Conservation (phyloP, 768 basidiomycete genomes). For the Tulasnella sp. region DNA sequence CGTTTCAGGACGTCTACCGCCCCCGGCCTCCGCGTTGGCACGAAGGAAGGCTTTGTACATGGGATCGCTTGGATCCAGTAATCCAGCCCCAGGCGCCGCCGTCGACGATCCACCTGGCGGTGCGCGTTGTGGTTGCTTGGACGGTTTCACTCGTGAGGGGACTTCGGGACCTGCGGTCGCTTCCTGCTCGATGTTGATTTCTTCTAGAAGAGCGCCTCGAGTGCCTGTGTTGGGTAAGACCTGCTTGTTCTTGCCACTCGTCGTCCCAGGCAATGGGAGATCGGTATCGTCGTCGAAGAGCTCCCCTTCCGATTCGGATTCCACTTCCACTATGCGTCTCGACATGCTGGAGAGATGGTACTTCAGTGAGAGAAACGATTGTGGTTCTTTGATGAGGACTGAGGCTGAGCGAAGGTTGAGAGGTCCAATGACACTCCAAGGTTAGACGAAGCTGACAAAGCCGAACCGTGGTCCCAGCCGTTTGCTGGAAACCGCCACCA, state of each 20-base stretch:
- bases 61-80: slow-evolving; percentile 1
- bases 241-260: background rate
- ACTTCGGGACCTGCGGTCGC: background rate
- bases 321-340: slow-evolving; percentile 35
- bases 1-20: background rate
- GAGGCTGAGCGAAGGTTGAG: background rate
- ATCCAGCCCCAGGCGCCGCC: background rate
- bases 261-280: slow-evolving; percentile 52
- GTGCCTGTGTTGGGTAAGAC: slow-evolving; percentile 52
- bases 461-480: background rate
- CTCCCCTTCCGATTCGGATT: slow-evolving; percentile 33
- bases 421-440: background rate
- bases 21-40: background rate
- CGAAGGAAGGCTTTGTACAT: background rate
- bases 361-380: background rate
- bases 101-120: background rate
- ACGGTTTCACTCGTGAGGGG: background rate
- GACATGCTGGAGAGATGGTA: background rate
- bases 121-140: background rate
- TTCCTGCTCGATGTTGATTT: slow-evolving; percentile 31
- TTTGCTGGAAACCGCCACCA: background rate
- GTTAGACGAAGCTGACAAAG: background rate
- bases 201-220: slow-evolving; percentile 67
- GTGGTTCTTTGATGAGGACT: background rate
- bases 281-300: slow-evolving; percentile 89